These are phyloP conservation scores for Mortierella sp. DNA, from an alignment of 371 early-diverging fungal species.

Conservation along the genomic window DNA sequence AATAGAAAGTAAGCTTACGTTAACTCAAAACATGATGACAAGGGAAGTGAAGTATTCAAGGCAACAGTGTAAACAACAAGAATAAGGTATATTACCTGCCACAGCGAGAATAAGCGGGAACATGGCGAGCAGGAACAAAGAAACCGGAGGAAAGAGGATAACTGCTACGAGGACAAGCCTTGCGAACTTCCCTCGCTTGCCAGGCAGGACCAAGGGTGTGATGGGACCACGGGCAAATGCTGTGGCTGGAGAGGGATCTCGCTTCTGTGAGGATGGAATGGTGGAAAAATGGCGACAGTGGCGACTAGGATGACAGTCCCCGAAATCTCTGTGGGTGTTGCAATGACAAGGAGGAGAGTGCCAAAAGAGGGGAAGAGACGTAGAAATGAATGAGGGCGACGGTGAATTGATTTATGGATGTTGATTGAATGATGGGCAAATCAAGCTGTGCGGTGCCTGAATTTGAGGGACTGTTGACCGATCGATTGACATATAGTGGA, in stretches of 20 bases:
- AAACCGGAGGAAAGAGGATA: constrained; percentile 35
- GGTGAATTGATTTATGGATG: constrained; percentile 1
- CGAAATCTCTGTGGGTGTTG: no score
- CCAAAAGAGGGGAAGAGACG: background rate
- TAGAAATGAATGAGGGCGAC: background rate
- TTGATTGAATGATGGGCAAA: background rate
- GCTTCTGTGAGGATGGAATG: background rate
- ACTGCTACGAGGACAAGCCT: constrained; percentile 30
- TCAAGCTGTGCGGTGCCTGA: no score
- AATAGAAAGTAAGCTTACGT: no score
- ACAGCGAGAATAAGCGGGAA: constrained; percentile 19
- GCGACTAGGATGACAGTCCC: no score
- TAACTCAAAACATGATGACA: no score
- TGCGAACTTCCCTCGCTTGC: constrained; percentile 44
- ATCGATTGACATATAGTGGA: no score
- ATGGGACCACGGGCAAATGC: background rate
- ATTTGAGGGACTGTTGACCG: no score
- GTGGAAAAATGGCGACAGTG: background rate
- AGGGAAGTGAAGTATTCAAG: no score
- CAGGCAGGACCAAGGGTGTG: constrained; percentile 20
- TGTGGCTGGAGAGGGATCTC: background rate
- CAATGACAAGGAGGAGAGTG: background rate
- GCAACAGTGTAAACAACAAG: no score
- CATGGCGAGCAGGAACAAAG: constrained; percentile 38
- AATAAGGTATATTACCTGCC: constrained; percentile 2